Base-by-base conservation (phyloP, 495 filamentous ascomycete genomes). In the Lasiosphaeris hirsuta region DNA sequence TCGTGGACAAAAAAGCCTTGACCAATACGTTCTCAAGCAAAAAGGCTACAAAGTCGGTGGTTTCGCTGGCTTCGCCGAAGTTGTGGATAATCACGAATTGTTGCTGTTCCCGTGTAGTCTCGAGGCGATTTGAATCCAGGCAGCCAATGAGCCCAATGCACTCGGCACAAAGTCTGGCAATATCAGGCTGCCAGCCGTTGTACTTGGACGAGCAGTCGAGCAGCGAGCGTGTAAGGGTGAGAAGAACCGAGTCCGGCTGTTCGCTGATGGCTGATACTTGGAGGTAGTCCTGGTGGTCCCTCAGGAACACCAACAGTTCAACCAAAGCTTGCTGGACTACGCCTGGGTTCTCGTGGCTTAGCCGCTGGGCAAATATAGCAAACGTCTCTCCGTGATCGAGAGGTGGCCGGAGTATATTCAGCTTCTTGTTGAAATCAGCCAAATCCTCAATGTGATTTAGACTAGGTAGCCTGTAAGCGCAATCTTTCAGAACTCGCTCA, bases 131-230 rank as follows among this genome's bases (percentile, higher is more conserved):
- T 10, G 94, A 86, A 72, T 97, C 94, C 18, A 97, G 73, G 62
- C 90, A 96, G 15, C 94, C 94, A 45, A 97, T 84, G 39, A 94
- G 78, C 9, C 94, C 94, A 30, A 97, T 71, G 57, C 90, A 92
- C 63, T 84, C 83, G 15, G 89, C 86, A 48, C 87, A 88, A 23
- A 95, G 75, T n/a, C 81, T 72, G 51, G 85, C 78, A 40, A 96
- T 89, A 18, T 80, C 78, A 10, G 77, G 64, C 42, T 86, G 81
- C 30, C 77, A 82, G 48, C 84, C 83, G 54, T 85, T 89, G 67
- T 90, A 93, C 58, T 87, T 88, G 44, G 92, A 81, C 51, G 83
- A 86, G 43, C 88, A 90, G 67, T 97, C 90, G 17, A 99, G 81
- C 51, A 99, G 74, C 15, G 87, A 84, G 51, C 92, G 83, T 19